Base-by-base conservation (phyloP, 306 rosid species). In the Trifolium subterraneum region DNA sequence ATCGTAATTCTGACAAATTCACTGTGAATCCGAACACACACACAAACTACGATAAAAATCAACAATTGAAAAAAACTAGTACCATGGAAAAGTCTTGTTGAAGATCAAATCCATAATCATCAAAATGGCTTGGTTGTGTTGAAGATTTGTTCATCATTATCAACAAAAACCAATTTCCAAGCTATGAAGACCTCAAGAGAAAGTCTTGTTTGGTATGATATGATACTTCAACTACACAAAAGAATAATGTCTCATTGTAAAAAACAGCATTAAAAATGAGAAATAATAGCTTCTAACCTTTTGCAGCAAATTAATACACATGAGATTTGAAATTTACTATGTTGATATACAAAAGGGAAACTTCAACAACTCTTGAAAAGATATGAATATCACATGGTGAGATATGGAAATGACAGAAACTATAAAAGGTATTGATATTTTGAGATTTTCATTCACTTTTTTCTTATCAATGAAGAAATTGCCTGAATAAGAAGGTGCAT, bases 71-170 rank as follows among this genome's bases (percentile, higher is more conserved):
- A 52, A 65, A 0, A 36, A 0, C 16, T 23, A 33, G 74, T 83
- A 90, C 95, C 93, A 48, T 75, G 29, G 88, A 86, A 77, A 87
- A 91, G 41, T 89, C 90, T 11, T 77, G 81, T 35, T 80, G 85
- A 51, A 87, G 87, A 81, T 89, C 90, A 52, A 85, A 87, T 73
- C 86, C 86, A 69, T 82, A 79, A 74, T 79, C 80, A 56, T 73
- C 73, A 65, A 59, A 77, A 75, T 68, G 86, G 5, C 60, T 59
- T 36, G 86, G 69, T 41, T 82, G 65, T 35, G 62, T 6, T 22
- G 82, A 82, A 78, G 92, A 89, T 36, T 79, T 84, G 80, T 77
- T 88, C 93, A 84, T 87, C 41, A 76, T 79, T 47, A 25, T 61
- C 29, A 60, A 69, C 35, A 70, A 72, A 54, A 63, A 51, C 11